phyloP scores from a whole-genome alignment of 179 eudicot genomes.

The Actinidia arguta region DNA sequence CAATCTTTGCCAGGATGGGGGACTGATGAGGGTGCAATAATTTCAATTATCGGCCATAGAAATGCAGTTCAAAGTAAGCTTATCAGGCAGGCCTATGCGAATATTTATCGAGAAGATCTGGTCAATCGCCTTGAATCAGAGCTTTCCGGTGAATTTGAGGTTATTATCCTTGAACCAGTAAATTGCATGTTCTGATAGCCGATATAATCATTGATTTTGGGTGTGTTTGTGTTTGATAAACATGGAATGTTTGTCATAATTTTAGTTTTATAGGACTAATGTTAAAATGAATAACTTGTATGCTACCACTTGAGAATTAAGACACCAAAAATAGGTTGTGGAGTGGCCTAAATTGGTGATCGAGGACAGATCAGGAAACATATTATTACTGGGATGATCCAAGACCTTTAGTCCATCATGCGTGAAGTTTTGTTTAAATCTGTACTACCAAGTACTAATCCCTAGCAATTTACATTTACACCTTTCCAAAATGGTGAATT shows the following conservation, averaged over 20 bases:
- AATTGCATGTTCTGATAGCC: background rate
- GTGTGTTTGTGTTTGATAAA: background rate
- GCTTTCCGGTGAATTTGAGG: slow-evolving; percentile 75
- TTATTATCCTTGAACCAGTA: slow-evolving; percentile 21
- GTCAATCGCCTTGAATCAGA: slow-evolving; percentile 67
- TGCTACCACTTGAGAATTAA: background rate
- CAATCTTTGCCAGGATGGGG: slow-evolving; percentile 57
- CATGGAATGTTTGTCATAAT: background rate
- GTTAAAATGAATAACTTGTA: background rate
- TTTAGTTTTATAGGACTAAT: background rate
- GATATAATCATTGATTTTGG: background rate
- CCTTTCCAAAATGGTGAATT: no score
- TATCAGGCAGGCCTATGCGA: slow-evolving; percentile 68
- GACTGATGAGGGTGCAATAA: slow-evolving; percentile 73
- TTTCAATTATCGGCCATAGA: slow-evolving; percentile 69
- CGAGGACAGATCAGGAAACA: background rate
- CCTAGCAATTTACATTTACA: no score
- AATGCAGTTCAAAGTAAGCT: slow-evolving; percentile 62
- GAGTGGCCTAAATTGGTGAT: background rate
- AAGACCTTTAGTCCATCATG: background rate
- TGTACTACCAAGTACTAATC: no score
- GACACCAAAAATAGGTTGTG: background rate
- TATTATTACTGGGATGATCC: background rate
- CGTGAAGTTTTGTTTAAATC: no score
- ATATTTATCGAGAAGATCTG: slow-evolving; percentile 74